phyloP scores from a whole-genome alignment of 305 asterid genomes.

The Rubia peregrina region DNA sequence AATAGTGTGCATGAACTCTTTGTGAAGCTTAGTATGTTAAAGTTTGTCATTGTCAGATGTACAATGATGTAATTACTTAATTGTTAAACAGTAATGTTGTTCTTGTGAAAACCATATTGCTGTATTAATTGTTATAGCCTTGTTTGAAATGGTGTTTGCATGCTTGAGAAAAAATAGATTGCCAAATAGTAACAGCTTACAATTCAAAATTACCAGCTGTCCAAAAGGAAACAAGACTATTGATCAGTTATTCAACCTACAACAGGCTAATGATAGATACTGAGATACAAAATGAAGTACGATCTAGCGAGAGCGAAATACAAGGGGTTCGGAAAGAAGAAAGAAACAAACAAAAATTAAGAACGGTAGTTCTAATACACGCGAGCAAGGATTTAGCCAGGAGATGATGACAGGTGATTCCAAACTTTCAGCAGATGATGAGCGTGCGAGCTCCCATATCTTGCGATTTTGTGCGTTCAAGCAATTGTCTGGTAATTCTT shows the following conservation, averaged over 20 bases:
- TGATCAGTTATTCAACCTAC: not conserved
- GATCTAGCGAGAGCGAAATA: not conserved
- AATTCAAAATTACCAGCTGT: not conserved
- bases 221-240: not conserved
- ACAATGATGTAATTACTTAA: not conserved
- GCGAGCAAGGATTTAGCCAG: not conserved
- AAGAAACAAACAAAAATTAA: constrained; percentile 1
- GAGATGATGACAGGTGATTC: not conserved
- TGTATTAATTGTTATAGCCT: not conserved
- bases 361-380: not conserved
- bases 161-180: not conserved
- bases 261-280: not conserved
- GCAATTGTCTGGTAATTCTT: not conserved
- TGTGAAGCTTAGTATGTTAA: not conserved
- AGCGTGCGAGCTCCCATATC: not conserved
- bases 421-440: not conserved
- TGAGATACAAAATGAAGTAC: not conserved
- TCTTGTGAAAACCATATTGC: no score
- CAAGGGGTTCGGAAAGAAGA: not conserved
- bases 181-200: not conserved
- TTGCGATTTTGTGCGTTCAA: not conserved
- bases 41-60: not conserved
- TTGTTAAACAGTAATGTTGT: not conserved
- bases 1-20: constrained; percentile 1
- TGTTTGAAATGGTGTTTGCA: not conserved